Percentiles rank a stretch among this genome's conserved stretches.
Evolutionary conservation across 2,329 filamentous ascomycete species (phyloP).

Genomic region (Teratosphaeriaceae sp.): DNA sequence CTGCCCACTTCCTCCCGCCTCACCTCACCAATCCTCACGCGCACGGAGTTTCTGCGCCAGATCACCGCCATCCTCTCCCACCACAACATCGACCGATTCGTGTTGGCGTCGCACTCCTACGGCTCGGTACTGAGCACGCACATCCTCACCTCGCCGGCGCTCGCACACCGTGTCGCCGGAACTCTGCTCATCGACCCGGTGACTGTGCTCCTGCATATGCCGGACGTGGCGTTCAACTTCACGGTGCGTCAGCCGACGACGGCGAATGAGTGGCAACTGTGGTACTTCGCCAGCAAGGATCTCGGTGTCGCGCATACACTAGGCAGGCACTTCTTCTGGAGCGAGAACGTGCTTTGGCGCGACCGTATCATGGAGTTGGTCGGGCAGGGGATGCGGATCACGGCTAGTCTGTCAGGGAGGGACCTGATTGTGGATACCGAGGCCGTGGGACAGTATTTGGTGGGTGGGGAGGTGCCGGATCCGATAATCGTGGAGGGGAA

Average conservation of each 20-base stretch:
- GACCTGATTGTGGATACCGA: conserved; percentile 61
- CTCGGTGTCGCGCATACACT: conserved; percentile 56
- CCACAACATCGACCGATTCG: conserved; percentile 53
- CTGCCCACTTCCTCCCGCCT: conserved; percentile 59
- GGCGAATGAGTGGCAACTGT: conserved; percentile 65
- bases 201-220: conserved; percentile 60
- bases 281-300: conserved; percentile 64
- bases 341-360: conserved; percentile 63
- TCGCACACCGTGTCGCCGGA: conserved; percentile 43
- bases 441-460: conserved; percentile 53
- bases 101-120: conserved; percentile 56
- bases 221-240: conserved; percentile 67
- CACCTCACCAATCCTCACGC: conserved; percentile 46
- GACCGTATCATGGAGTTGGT: conserved; percentile 49
- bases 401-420: conserved; percentile 51
- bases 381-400: conserved; percentile 36
- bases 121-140: conserved; percentile 58
- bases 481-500: conserved; percentile 17
- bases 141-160: conserved; percentile 45
- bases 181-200: conserved; percentile 57
- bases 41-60: conserved; percentile 49
- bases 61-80: conserved; percentile 51
- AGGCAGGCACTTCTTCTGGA: conserved; percentile 64
- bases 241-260: conserved; percentile 38
- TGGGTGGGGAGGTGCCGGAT: conserved; percentile 27